phyloP scores from a whole-genome alignment of 176 grass and related monocot genomes.

The Miscanthus lutarioriparius region DNA sequence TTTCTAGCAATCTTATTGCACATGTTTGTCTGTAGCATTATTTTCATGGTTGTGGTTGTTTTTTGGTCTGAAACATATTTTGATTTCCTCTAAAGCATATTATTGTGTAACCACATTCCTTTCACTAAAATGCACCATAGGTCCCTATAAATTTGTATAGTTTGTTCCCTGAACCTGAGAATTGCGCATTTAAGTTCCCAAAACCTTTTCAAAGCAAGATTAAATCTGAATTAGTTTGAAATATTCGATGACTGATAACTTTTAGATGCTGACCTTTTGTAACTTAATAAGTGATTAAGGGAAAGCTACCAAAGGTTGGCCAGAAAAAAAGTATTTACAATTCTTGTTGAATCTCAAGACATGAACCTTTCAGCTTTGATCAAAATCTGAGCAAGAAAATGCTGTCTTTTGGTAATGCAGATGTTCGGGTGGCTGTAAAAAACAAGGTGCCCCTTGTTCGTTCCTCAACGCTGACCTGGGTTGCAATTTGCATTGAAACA shows the following conservation, averaged over 20 bases:
- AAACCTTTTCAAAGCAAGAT: background rate
- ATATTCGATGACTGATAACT: background rate
- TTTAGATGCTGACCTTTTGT: background rate
- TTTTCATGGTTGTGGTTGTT: background rate
- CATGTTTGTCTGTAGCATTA: conserved; percentile 2
- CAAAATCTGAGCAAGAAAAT: background rate
- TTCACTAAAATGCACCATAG: background rate
- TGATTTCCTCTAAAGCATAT: background rate
- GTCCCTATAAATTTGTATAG: background rate
- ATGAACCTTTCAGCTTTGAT: background rate
- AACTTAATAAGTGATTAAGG: background rate
- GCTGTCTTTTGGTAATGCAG: conserved; percentile 45
- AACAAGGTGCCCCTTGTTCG: conserved; percentile 98
- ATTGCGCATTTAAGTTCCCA: background rate
- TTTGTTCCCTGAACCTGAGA: background rate
- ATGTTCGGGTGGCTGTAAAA: conserved; percentile 88
- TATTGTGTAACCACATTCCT: background rate
- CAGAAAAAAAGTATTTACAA: background rate
- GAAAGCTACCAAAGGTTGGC: background rate
- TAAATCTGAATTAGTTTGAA: background rate
- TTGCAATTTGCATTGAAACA: conserved; percentile 91
- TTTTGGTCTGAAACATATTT: background rate
- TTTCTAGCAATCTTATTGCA: conserved; percentile 13
- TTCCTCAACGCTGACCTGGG: conserved; percentile 84
- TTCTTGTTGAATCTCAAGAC: background rate